Percentiles rank a stretch among this genome's conserved stretches.
Evolutionary conservation across 2,329 filamentous ascomycete species (phyloP).

Genomic region (Aotearoamyces nothofagi): DNA sequence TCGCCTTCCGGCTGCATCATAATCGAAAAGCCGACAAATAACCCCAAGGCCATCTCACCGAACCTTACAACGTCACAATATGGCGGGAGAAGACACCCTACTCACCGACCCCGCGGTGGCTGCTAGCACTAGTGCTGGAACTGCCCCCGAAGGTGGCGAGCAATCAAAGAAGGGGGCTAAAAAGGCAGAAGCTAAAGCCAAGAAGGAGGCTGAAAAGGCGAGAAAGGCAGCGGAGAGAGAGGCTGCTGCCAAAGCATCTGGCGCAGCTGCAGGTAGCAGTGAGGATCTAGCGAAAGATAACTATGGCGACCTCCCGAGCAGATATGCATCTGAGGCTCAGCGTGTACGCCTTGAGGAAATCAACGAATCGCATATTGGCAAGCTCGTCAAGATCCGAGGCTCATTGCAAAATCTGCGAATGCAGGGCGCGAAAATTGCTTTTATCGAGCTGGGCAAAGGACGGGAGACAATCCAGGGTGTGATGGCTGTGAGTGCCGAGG

Average conservation of each 20-base stretch:
- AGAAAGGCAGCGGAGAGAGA: constrained; percentile 58
- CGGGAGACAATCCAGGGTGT: constrained; percentile 75
- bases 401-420: constrained; percentile 79
- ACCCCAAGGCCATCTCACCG: too few species aligned
- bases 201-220: constrained; percentile 75
- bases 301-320: constrained; percentile 56
- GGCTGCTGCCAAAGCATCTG: constrained; percentile 50
- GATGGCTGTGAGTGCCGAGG: constrained; percentile 49
- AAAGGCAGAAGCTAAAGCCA: constrained; percentile 74
- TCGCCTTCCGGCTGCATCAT: too few species aligned
- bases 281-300: constrained; percentile 59
- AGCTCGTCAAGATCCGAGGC: constrained; percentile 60
- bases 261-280: constrained; percentile 39
- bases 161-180: constrained; percentile 66
- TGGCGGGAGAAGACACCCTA: neutral
- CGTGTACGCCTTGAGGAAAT: constrained; percentile 47
- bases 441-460: constrained; percentile 67
- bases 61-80: too few species aligned
- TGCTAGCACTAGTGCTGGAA: neutral
- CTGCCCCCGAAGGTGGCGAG: constrained; percentile 1
- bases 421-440: constrained; percentile 83
- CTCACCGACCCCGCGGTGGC: neutral
- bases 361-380: constrained; percentile 47
- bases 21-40: too few species aligned
- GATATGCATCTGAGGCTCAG: constrained; percentile 36